A percentile compares a stretch with the other conserved stretches of the same genome.
Evolutionary conservation across 2,329 filamentous ascomycete species (phyloP).

Genomic region (Dryadomyces quercus-mongolicae): DNA sequence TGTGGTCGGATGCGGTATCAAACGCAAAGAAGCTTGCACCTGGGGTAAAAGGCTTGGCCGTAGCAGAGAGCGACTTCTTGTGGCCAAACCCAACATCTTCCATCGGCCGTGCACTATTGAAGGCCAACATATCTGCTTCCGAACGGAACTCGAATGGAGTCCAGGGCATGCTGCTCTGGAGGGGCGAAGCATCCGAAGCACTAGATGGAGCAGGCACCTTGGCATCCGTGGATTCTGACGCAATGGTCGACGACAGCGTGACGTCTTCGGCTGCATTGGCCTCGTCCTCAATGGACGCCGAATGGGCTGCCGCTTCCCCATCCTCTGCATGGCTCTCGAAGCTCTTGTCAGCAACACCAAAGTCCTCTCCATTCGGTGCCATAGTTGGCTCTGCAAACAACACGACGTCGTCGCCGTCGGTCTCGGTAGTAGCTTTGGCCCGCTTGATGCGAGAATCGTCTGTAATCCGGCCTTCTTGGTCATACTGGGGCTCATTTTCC

Average conservation of each 20-base stretch:
- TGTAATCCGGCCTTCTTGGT: constrained; percentile 48
- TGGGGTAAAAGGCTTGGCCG: constrained; percentile 56
- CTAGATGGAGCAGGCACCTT: constrained; percentile 34
- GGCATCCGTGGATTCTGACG: constrained; percentile 41
- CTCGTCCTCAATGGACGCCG: constrained; percentile 14
- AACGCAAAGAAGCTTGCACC: constrained; percentile 19
- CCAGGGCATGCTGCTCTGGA: constrained; percentile 39
- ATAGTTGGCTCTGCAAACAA: constrained; percentile 53
- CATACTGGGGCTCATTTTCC: constrained; percentile 26
- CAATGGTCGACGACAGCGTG: constrained; percentile 39
- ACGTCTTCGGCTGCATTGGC: constrained; percentile 31
- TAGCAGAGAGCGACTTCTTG: constrained; percentile 54
- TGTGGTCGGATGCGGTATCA: constrained; percentile 12
- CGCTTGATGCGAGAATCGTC: constrained; percentile 66
- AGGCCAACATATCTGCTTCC: constrained; percentile 32
- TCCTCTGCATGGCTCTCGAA: not conserved
- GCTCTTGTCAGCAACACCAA: not conserved
- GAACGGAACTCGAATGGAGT: constrained; percentile 49
- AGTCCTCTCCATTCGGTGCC: too few species aligned
- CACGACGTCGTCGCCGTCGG: constrained; percentile 61
- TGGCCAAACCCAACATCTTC: constrained; percentile 30
- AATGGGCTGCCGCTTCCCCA: not conserved
- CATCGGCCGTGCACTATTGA: constrained; percentile 39
- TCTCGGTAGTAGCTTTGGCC: constrained; percentile 54
- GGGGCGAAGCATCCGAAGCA: constrained; percentile 39